These are phyloP conservation scores for Carex myosuroides DNA, from an alignment of 176 grass and related monocot species.

Conservation along the genomic window DNA sequence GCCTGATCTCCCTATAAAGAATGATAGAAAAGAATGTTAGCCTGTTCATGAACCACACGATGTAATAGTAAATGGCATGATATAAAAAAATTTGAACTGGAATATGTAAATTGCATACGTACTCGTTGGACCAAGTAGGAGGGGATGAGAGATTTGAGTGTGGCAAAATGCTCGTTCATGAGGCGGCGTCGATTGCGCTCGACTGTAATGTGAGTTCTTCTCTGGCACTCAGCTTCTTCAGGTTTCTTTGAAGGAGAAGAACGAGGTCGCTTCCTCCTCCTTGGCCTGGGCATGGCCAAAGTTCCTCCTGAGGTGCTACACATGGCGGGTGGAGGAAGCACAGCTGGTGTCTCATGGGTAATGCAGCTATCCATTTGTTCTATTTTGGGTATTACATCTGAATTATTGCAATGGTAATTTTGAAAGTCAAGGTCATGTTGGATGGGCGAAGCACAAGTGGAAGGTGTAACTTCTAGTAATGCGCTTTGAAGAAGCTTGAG, in stretches of 20 bases:
- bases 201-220: slow-evolving; percentile 89
- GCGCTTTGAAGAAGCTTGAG: slow-evolving; percentile 58
- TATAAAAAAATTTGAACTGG: neutral
- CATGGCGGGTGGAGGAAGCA: neutral
- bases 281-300: neutral
- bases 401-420: neutral
- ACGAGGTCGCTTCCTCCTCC: slow-evolving; percentile 39
- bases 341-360: neutral
- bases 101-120: neutral
- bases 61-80: neutral
- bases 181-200: slow-evolving; percentile 95
- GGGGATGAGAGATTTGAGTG: slow-evolving; percentile 73
- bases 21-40: neutral
- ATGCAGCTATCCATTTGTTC: slow-evolving; percentile 88
- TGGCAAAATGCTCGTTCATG: slow-evolving; percentile 90
- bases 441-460: slow-evolving; percentile 4
- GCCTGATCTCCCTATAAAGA: slow-evolving; percentile 75
- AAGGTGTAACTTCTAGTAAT: slow-evolving; percentile 20
- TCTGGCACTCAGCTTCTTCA: slow-evolving; percentile 80
- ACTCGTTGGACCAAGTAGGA: slow-evolving; percentile 68
- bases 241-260: slow-evolving; percentile 41
- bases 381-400: slow-evolving; percentile 18
- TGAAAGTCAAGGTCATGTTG: slow-evolving; percentile 14
- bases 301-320: neutral
- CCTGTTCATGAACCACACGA: neutral